Conservation (phyloP, 805 yeast species). For the Lachancea mirantina region DNA sequence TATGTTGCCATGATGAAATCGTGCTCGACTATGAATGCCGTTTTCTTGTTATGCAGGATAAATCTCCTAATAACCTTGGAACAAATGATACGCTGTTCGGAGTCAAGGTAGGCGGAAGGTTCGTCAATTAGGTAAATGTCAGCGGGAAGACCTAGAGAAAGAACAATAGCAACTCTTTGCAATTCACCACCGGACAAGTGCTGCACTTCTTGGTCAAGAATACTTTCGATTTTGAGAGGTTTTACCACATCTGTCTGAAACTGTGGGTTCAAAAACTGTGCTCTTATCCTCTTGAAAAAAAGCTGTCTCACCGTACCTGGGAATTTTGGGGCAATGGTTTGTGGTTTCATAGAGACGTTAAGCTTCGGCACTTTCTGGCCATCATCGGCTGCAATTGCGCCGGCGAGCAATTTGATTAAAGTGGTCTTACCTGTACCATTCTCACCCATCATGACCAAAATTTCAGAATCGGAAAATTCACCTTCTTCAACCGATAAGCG, state of each 20-base stretch:
- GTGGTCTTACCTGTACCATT: constrained; percentile 99
- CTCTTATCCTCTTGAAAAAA: constrained; percentile 93
- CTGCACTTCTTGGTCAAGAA: constrained; percentile 96
- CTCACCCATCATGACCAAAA: constrained; percentile 99
- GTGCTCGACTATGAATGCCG: constrained; percentile 99
- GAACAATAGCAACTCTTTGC: constrained; percentile 97
- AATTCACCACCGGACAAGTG: constrained; percentile 98
- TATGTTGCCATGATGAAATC: constrained; percentile 99
- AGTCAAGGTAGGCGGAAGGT: constrained; percentile 97
- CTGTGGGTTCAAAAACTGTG: constrained; percentile 90
- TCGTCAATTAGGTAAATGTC: constrained; percentile 97
- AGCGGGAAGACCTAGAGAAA: constrained; percentile 89
- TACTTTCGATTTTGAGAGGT: constrained; percentile 88
- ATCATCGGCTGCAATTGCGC: constrained; percentile 81
- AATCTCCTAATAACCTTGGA: constrained; percentile 97
- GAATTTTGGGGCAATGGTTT: constrained; percentile 97
- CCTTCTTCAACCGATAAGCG: constrained; percentile 74
- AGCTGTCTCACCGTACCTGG: constrained; percentile 97
- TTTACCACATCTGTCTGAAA: constrained; percentile 97
- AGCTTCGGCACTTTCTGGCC: constrained; percentile 79
- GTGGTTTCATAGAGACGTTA: constrained; percentile 97
- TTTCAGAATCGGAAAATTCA: constrained; percentile 92
- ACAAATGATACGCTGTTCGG: constrained; percentile 99
- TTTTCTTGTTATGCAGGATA: constrained; percentile 91
- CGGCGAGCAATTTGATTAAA: constrained; percentile 90